Conservation (phyloP, 768 basidiomycete species). For the Russula sp. region DNA sequence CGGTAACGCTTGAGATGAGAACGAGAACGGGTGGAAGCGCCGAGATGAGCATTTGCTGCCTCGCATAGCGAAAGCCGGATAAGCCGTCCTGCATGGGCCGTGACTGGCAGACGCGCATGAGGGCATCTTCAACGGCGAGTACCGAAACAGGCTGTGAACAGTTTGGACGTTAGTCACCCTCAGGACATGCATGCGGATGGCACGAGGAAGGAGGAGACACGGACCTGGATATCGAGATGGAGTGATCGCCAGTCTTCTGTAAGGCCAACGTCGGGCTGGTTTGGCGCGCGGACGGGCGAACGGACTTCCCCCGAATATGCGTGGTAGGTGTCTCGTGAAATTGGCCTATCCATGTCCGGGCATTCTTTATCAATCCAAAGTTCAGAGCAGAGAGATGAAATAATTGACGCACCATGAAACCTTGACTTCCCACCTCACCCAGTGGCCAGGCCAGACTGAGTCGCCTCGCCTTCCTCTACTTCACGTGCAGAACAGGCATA, state of each 20-base stretch:
- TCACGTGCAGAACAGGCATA: background rate
- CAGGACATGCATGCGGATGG: no score
- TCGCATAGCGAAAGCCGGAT: conserved; percentile 54
- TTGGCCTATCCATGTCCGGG: background rate
- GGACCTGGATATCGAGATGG: conserved; percentile 79
- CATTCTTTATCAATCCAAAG: background rate
- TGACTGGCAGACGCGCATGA: conserved; percentile 71
- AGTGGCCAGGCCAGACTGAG: background rate
- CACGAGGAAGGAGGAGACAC: conserved; percentile 1
- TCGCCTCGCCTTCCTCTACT: background rate
- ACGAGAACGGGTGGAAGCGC: conserved; percentile 79
- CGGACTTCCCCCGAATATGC: conserved; percentile 46
- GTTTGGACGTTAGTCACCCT: background rate
- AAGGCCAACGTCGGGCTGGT: conserved; percentile 79
- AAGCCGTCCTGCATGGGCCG: conserved; percentile 71
- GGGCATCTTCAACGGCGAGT: conserved; percentile 76
- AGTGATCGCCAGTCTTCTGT: conserved; percentile 86
- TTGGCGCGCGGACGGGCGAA: conserved; percentile 74
- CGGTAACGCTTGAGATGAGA: conserved; percentile 83
- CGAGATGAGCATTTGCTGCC: conserved; percentile 71
- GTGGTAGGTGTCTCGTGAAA: background rate
- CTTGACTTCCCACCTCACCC: background rate
- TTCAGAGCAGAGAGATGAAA: background rate
- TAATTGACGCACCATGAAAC: background rate
- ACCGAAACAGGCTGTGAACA: conserved; percentile 63